Conservation (phyloP, 331 rosid species). For the Ulmus americana region DNA sequence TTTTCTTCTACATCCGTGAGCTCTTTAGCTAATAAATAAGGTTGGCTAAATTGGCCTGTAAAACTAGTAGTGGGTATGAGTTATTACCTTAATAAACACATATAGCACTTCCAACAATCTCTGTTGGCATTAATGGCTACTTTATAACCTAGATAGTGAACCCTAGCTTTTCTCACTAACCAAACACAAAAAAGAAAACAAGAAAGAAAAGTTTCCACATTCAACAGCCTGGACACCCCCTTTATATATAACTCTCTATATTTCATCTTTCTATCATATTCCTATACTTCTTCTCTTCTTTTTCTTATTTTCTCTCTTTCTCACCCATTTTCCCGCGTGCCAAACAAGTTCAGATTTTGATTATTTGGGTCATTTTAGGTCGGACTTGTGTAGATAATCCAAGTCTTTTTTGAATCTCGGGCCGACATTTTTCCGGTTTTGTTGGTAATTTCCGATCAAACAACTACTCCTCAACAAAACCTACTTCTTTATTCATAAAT, state of each 20-base stretch:
- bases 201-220: neutral
- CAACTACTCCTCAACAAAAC: neutral
- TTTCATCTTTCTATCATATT: constrained; percentile 16
- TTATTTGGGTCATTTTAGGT: too few relatives aligned
- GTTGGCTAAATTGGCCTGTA: neutral
- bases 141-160: constrained; percentile 3
- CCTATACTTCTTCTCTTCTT: neutral
- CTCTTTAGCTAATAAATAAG: too few relatives aligned
- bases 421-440: too few relatives aligned
- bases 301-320: neutral
- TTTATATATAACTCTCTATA: neutral
- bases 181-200: neutral
- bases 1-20: too few relatives aligned
- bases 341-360: too few relatives aligned
- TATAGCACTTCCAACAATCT: constrained; percentile 38
- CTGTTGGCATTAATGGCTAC: constrained; percentile 46
- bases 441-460: too few relatives aligned
- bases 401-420: too few relatives aligned
- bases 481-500: neutral
- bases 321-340: too few relatives aligned
- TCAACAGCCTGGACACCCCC: neutral
- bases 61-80: constrained; percentile 5
- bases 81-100: neutral
- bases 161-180: neutral
- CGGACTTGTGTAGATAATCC: too few relatives aligned